Base-by-base conservation (phyloP, 1,139 yeast genomes). In the Taphrina pruni region DNA sequence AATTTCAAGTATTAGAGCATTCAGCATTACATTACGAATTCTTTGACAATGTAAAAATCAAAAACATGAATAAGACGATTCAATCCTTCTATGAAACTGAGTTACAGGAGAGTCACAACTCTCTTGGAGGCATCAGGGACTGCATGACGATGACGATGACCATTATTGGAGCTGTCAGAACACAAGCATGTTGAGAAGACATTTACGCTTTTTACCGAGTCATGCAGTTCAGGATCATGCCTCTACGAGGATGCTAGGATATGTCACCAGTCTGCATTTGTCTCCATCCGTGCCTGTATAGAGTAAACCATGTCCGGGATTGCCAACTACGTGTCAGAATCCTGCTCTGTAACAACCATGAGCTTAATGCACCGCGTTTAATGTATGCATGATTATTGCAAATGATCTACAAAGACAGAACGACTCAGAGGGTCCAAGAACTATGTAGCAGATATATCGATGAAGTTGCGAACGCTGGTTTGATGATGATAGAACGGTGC, bases 81-180 rank as follows among this genome's bases (percentile, higher is more conserved):
- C 51, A 4, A 21, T 17, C 35, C 61, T 41, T 21, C 20, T 14
- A 6, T 43, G 38, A 51, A 17, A 39, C 35, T 57, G 35, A 26
- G 12, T 39, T 2, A 3, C 6, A 39, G 43, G 6, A 2, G 43
- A 39, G 6, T 9, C 3, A 39, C 14, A 6, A 9, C 43, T 39
- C 32, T 26, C 32, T 9, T 39, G 14, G 43, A 39, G 14, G 56
- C 39, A 51, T 26, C 51, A n/a, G 20, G 17, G 38, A 17, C 51
- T 48, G 48, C 56, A 51, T 45, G 52, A 32, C 67, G 38, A 64
- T 64, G 67, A 64, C 45, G 67, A 64, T 36, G 12, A 54, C 41
- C 67, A 48, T 45, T 64, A 64, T 64, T 64, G 67, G 67, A 64
- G 67, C 67, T 64, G 67, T 64, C 54, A 41, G 60, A 64, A 45